phyloP scores from a whole-genome alignment of 306 rosid species.

The Malus domestica region DNA sequence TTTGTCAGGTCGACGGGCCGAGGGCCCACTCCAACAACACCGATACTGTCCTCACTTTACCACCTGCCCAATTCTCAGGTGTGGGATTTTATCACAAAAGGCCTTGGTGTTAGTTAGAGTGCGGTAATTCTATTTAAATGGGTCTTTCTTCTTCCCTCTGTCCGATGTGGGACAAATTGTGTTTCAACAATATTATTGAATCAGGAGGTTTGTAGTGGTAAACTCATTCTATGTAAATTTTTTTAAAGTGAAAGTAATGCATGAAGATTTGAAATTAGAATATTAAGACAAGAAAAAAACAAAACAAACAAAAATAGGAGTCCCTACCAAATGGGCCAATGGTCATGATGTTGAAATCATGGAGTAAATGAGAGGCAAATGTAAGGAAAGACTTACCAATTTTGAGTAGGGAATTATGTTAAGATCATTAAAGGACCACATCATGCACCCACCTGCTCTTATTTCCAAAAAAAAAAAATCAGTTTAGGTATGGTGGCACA shows the following conservation, averaged over 20 bases:
- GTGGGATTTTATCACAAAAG: no score
- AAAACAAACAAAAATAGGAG: neutral
- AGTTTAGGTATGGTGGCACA: neutral
- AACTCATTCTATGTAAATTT: no score
- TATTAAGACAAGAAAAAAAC: neutral
- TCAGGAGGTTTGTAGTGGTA: no score
- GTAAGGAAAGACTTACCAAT: neutral
- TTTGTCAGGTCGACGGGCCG: no score
- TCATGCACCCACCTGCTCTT: neutral
- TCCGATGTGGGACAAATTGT: no score
- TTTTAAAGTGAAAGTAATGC: neutral
- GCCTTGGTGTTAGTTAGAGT: no score
- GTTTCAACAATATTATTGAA: no score
- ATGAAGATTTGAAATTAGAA: neutral
- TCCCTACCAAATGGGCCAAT: neutral
- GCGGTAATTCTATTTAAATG: no score
- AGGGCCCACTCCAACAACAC: no score
- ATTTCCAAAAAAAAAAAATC: neutral
- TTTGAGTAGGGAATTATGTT: constrained; percentile 4
- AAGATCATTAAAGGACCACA: constrained; percentile 4
- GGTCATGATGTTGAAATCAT: constrained; percentile 2
- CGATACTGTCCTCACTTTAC: no score
- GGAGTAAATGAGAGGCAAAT: neutral
- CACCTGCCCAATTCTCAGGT: no score
- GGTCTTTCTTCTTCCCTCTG: no score